Base-by-base conservation (phyloP, 768 basidiomycete species). In the Xerocomellus chrysenteron region DNA sequence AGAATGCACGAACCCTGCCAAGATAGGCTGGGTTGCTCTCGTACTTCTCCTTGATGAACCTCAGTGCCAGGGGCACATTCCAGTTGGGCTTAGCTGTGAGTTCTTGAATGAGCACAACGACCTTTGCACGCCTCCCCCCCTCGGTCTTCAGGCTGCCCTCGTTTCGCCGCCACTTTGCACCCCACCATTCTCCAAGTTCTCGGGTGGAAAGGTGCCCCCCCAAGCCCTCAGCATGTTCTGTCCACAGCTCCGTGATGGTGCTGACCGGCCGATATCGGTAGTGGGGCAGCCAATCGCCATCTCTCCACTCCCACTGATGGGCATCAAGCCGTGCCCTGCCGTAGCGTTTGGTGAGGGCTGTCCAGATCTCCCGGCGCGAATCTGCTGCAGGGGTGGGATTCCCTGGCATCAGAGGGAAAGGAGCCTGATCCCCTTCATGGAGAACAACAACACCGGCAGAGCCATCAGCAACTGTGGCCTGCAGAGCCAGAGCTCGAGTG, bases 231-330 rank as follows among this genome's bases (percentile, higher is more conserved):
- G 57, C 41, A 37, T 65, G 61, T 42, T 74, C 73, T 17, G 53
- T 56, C 70, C 72, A 75, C 26, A 72, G 57, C 37, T 73, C 57
- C 14, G 54, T 37, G 41, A 74, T 53, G 0, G 51, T 32, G 13
- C 36, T n/a, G 41, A 61, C 46, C 19, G 50, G 43, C 51, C 49
- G 54, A 32, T 63, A 67, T 6, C 33, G 17, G 40, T 73, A 74
- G 37, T 56, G 32, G 1, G 71, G 36, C 36, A 73, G 63, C 59
- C 62, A 72, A 17, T 70, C 63, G 24, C 64, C 59, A 6, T 55
- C 50, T 8, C 45, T 54, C 41, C 60, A 57, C 30, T 66, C 59
- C 70, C 72, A 73, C 21, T 66, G 19, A 49, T 70, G 69, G 17
- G 39, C 57, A 54, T 66, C 61, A n/a, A 57, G 55, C 19, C 37